These are phyloP conservation scores for California macrophylla DNA, from an alignment of 441 rosid genomes.

Conservation along the genomic window DNA sequence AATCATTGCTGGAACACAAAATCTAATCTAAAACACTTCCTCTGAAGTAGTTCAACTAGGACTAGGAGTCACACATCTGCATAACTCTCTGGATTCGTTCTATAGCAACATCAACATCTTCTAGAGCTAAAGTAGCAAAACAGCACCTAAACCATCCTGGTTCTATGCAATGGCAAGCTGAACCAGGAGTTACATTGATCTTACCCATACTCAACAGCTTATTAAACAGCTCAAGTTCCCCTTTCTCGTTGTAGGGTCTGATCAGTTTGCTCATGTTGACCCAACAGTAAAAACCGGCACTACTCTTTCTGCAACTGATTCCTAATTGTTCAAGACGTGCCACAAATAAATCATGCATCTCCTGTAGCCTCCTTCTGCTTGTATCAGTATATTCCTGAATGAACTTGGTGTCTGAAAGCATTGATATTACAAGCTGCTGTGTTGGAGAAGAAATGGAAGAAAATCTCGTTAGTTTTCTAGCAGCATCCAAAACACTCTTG, in stretches of 20 bases:
- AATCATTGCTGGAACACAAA: neutral
- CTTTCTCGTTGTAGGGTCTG: constrained; percentile 65
- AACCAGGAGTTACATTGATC: constrained; percentile 77
- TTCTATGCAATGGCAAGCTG: constrained; percentile 81
- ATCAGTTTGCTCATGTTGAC: constrained; percentile 65
- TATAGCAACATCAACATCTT: constrained; percentile 52
- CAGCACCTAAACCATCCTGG: constrained; percentile 93
- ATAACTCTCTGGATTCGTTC: constrained; percentile 24
- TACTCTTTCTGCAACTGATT: too few species aligned
- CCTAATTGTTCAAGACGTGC: constrained; percentile 42
- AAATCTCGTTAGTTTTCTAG: constrained; percentile 51
- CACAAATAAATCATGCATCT: constrained; percentile 39
- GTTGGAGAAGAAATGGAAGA: constrained; percentile 50
- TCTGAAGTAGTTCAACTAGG: constrained; percentile 19
- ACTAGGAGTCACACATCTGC: constrained; percentile 37
- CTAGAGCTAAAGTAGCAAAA: constrained; percentile 49
- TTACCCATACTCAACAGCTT: constrained; percentile 56
- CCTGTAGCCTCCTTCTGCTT: constrained; percentile 37
- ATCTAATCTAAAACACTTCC: neutral
- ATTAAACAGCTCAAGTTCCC: constrained; percentile 73
- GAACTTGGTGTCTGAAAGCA: constrained; percentile 50
- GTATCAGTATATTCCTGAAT: constrained; percentile 39
- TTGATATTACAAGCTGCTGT: constrained; percentile 49
- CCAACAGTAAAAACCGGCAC: constrained; percentile 68
- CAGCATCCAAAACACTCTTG: constrained; percentile 45